Evolutionary conservation across 164 flowering plant genomes (phyloP), one percentile per base, ranked within the genome.

Genomic region (Chimonanthus praecox): DNA sequence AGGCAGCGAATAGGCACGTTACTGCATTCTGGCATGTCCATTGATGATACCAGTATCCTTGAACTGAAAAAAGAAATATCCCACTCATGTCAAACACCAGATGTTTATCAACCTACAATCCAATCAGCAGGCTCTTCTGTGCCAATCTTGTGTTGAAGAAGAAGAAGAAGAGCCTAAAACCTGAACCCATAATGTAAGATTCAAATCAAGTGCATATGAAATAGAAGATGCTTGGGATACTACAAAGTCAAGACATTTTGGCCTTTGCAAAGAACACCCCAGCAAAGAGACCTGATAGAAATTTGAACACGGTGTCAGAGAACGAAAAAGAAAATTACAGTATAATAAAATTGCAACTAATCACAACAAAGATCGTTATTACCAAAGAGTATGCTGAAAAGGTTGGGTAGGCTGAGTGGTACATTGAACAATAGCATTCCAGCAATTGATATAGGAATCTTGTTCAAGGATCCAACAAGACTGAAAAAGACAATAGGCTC

Each of bases 401-500:
- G 69, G 72, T 84, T 92, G 50, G 89, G 76, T 45, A 84, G 49
- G 76, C 87, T 89, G 49, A 87, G 77, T 2, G 90, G 90, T 76
- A 92, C 94, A 15, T 85, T 87, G 86, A 92, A 92, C 73, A 92
- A 20, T 49, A 89, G 49, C 20, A 92, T 33, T 65, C 94, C 94
- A 69, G 89, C 92, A 70, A 90, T 49, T 0, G 94, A 90, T 47
- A 92, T 79, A 3, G 94, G 93, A 75, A 90, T 87, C 85, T 92
- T 92, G 85, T 92, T 92, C n/a, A 92, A 78, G 71, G 97, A 92
- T 49, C 97, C 97, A 63, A 90, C 92, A 78, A 92, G 81, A 77
- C 94, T 92, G 87, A 16, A 80, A 78, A 75, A 68, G 63, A 67
- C 11, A 54, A 65, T 33, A 46, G 67, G 50, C 33, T 51, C 16